Evolutionary conservation across 106 monocot species (phyloP), one percentile per base, ranked within the genome.

Genomic region (Acanthochlamys bracteata): DNA sequence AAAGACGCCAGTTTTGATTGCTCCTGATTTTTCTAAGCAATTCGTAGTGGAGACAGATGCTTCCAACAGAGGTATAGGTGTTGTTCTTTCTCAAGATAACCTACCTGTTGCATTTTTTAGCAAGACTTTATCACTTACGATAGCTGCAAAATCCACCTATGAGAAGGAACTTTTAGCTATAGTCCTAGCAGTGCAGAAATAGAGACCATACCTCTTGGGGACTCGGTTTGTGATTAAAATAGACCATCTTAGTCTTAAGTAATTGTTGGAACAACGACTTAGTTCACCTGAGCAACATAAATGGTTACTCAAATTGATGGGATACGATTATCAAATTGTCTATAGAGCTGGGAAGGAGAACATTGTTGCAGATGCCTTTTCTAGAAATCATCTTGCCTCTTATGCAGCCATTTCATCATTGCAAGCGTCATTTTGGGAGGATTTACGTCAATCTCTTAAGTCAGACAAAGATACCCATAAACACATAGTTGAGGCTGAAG

Each of bases 171-270:
- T 57, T 14, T 22, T 57, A 11, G 56, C 56, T 57, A 1, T 57
- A 11, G 11, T 60, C 12, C 26, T 13, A 13, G 25, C 60, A 16
- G 25, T 60, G 25, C 7, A 26, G 11, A 60, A 60, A 60, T 60
- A 26, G 60, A 25, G 60, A 10, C 25, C 23, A 13, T 60, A 60
- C 60, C 13, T 60, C 10, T 10, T 60, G 13, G 60, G 60, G 14
- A 21, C 10, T 10, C 23, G 13, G 6, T 60, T 60, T 26, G 10
- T 60, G 14, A 33, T 60, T 17, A 17, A 45, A 19, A 70, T 24
- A n/a, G 69, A 47, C 57, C 69, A 70, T 39, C 7, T 17, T 14
- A 70, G 70, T 27, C 25, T 70, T 12, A 42, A 49, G 9, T n/a
- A 70, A 9, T 19, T 61, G 20, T 16, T 60, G 16, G 24, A 24